These are phyloP conservation scores for Exophiala xenobiotica DNA, from an alignment of 2,329 filamentous ascomycete species.

Conservation along the genomic window DNA sequence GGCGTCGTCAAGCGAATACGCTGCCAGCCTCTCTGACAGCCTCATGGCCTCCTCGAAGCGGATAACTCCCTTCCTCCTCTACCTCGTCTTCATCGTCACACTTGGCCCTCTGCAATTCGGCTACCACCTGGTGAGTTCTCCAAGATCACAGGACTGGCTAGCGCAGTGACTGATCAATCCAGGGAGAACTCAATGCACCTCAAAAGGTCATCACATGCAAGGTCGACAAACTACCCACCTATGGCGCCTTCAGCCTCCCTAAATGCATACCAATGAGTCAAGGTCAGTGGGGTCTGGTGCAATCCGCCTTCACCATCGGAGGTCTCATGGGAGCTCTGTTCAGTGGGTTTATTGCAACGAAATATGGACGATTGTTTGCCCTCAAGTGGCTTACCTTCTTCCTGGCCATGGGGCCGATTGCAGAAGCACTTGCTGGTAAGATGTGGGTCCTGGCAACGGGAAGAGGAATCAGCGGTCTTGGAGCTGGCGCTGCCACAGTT, in stretches of 20 bases:
- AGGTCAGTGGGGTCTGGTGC: conserved; percentile 78
- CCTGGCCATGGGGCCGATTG: conserved; percentile 71
- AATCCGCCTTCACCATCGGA: conserved; percentile 87
- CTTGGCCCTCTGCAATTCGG: conserved; percentile 91
- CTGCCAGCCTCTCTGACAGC: conserved; percentile 1
- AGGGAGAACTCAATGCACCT: conserved; percentile 94
- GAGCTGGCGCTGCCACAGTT: conserved; percentile 84
- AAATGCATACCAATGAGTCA: conserved; percentile 88
- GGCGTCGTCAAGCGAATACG: conserved; percentile 4
- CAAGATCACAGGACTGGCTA: conserved; percentile 1
- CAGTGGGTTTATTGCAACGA: conserved; percentile 75
- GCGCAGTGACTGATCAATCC: conserved; percentile 46
- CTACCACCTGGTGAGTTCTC: conserved; percentile 73
- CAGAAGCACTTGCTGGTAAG: conserved; percentile 70
- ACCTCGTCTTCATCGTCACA: conserved; percentile 72
- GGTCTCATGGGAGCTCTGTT: conserved; percentile 79
- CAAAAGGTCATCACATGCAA: conserved; percentile 89
- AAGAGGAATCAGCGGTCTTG: conserved; percentile 75
- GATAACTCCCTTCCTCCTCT: conserved; percentile 53
- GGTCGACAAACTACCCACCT: conserved; percentile 50
- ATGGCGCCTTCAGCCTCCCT: conserved; percentile 36
- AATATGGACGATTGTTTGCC: conserved; percentile 69
- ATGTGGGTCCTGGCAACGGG: conserved; percentile 70
- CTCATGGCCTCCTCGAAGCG: conserved; percentile 8
- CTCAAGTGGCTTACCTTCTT: conserved; percentile 77